These are phyloP conservation scores for Zymoseptoria tritici DNA, from an alignment of 2,329 filamentous ascomycete species.

Conservation along the genomic window DNA sequence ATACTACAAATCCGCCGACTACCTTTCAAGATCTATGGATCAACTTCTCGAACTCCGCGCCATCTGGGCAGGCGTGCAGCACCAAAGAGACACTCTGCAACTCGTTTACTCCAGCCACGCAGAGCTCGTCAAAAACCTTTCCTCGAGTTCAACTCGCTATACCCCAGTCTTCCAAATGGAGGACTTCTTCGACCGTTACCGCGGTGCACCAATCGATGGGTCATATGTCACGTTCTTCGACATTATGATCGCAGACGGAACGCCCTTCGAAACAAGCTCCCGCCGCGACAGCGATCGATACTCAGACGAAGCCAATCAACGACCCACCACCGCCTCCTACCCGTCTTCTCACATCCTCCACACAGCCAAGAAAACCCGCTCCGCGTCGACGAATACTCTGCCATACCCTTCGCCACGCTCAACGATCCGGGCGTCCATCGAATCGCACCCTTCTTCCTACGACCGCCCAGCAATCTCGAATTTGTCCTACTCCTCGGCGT, in stretches of 20 bases:
- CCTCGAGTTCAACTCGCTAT: slow-evolving; percentile 62
- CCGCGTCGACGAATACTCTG: not conserved
- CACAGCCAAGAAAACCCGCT: not conserved
- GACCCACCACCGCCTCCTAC: not conserved
- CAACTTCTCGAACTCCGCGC: slow-evolving; percentile 68
- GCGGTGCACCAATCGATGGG: slow-evolving; percentile 62
- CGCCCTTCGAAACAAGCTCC: not conserved
- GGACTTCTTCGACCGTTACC: slow-evolving; percentile 81
- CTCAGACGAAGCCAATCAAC: not conserved
- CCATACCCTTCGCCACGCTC: not conserved
- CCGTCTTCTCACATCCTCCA: not conserved
- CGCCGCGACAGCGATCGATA: not conserved
- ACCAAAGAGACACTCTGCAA: slow-evolving; percentile 72
- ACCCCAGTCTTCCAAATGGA: slow-evolving; percentile 76
- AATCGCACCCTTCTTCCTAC: not conserved
- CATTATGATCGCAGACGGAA: slow-evolving; percentile 48
- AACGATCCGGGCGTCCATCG: not conserved
- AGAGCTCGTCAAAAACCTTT: slow-evolving; percentile 67
- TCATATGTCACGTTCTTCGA: slow-evolving; percentile 67
- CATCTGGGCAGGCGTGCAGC: slow-evolving; percentile 69
- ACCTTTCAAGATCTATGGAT: slow-evolving; percentile 70
- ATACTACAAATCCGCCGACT: slow-evolving; percentile 61
- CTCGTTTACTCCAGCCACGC: slow-evolving; percentile 70
- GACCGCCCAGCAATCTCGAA: not conserved
- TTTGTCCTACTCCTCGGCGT: not conserved